Evolutionary conservation across 2,329 filamentous ascomycete species (phyloP).

Genomic region (Cryphonectria nitschkei): DNA sequence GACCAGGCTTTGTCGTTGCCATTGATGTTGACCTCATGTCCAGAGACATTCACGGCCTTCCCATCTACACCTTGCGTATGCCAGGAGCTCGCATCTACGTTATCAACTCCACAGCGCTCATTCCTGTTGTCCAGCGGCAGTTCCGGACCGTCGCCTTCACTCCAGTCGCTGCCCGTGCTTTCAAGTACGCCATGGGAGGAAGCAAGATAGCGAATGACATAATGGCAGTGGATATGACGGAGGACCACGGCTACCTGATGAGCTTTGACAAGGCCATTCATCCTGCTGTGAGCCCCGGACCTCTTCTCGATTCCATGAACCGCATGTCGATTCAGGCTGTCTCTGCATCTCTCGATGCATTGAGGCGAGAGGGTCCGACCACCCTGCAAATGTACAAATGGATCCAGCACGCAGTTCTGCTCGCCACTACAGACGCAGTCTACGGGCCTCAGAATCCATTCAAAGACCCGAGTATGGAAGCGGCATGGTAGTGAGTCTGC

Average conservation of each 20-base stretch:
- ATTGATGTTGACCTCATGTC: not conserved
- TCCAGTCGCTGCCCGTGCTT: not conserved
- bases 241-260: conserved; percentile 16
- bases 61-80: conserved; percentile 36
- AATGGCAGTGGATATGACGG: conserved; percentile 10
- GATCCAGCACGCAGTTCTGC: no score
- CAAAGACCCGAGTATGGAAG: no score
- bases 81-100: conserved; percentile 35
- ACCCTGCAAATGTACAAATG: no score
- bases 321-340: no score
- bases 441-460: no score
- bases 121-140: conserved; percentile 24
- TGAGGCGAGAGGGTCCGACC: no score
- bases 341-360: no score
- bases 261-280: conserved; percentile 19
- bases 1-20: not conserved
- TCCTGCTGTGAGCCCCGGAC: conserved; percentile 13
- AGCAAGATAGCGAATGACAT: conserved; percentile 12
- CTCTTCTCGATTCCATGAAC: not conserved
- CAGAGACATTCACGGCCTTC: conserved; percentile 31
- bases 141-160: not conserved
- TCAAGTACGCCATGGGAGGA: not conserved
- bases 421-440: no score
- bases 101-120: conserved; percentile 34
- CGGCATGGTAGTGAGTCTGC: conserved; percentile 17